These are phyloP conservation scores for Nectriaceae sp. DNA, from an alignment of 2,329 filamentous ascomycete species.

Conservation along the genomic window DNA sequence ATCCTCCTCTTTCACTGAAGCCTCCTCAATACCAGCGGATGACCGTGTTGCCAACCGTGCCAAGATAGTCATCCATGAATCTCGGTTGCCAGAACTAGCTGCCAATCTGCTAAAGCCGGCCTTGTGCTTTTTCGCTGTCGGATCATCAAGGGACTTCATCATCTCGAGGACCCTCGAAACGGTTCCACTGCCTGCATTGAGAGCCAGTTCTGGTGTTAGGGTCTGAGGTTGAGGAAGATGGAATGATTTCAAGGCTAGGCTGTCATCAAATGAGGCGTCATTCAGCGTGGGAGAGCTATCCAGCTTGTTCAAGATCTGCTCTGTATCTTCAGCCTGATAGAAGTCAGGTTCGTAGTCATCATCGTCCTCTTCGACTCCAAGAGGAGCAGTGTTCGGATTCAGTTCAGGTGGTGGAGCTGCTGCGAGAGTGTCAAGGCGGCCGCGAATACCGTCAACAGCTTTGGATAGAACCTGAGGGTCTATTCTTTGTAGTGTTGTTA, in stretches of 20 bases:
- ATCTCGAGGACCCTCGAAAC: slow-evolving; percentile 78
- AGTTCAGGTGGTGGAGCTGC: slow-evolving; percentile 47
- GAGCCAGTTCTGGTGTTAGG: slow-evolving; percentile 69
- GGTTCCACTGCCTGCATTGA: slow-evolving; percentile 73
- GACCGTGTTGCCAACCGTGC: slow-evolving; percentile 82
- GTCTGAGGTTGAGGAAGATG: slow-evolving; percentile 75
- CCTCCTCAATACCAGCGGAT: slow-evolving; percentile 67
- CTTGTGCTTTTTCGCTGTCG: slow-evolving; percentile 60
- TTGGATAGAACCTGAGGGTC: slow-evolving; percentile 69
- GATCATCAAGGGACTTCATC: slow-evolving; percentile 72
- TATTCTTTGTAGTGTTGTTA: slow-evolving; percentile 73
- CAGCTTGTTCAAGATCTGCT: slow-evolving; percentile 76
- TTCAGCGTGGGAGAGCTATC: slow-evolving; percentile 65
- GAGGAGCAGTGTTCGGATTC: slow-evolving; percentile 60
- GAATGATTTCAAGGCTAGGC: slow-evolving; percentile 75
- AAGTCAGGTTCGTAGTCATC: slow-evolving; percentile 89
- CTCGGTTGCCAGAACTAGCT: slow-evolving; percentile 79
- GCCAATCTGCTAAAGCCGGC: slow-evolving; percentile 82
- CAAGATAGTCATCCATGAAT: slow-evolving; percentile 89
- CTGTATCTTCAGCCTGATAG: slow-evolving; percentile 72
- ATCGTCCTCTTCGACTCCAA: slow-evolving; percentile 78
- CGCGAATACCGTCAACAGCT: slow-evolving; percentile 67
- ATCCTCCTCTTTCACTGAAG: slow-evolving; percentile 58
- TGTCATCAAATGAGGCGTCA: slow-evolving; percentile 34
- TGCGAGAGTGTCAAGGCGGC: slow-evolving; percentile 49